These are phyloP conservation scores for Microbotryum intermedium DNA, from an alignment of 1,284 basidiomycete genomes.

Conservation along the genomic window DNA sequence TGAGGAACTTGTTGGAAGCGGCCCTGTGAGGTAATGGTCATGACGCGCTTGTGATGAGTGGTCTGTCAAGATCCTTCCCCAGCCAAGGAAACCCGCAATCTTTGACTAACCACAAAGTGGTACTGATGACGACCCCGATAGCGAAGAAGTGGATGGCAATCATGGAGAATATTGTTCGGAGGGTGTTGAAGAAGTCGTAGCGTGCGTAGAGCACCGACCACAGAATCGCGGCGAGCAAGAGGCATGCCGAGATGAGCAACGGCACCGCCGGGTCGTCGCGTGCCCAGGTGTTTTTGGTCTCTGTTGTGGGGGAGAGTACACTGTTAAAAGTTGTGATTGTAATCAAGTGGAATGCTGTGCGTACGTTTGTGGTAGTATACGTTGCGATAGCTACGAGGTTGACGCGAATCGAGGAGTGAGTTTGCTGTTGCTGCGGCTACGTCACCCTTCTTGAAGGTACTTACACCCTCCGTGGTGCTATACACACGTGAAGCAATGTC, in stretches of 20 bases:
- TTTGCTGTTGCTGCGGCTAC: too few relatives aligned
- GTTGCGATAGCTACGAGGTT: constrained; percentile 53
- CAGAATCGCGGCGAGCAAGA: constrained; percentile 62
- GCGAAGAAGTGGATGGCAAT: constrained; percentile 77
- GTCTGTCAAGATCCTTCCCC: too few relatives aligned
- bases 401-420: neutral
- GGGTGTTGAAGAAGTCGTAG: constrained; percentile 50
- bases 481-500: constrained; percentile 83
- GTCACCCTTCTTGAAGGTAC: constrained; percentile 36
- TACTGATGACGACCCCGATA: constrained; percentile 62
- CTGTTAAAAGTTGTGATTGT: neutral
- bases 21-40: constrained; percentile 22
- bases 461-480: constrained; percentile 82
- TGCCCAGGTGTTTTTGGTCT: constrained; percentile 98
- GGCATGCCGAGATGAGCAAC: constrained; percentile 66
- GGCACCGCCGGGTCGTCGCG: constrained; percentile 90
- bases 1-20: constrained; percentile 34
- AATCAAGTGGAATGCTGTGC: constrained; percentile 30
- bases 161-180: constrained; percentile 62
- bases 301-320: constrained; percentile 43
- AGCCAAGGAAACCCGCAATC: neutral
- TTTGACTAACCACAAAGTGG: constrained; percentile 69
- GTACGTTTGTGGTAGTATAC: constrained; percentile 84
- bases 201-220: constrained; percentile 80
- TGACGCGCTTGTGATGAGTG: neutral